Evolutionary conservation across 2,329 filamentous ascomycete genomes (phyloP).

Genomic region (Fusarium paranaense): DNA sequence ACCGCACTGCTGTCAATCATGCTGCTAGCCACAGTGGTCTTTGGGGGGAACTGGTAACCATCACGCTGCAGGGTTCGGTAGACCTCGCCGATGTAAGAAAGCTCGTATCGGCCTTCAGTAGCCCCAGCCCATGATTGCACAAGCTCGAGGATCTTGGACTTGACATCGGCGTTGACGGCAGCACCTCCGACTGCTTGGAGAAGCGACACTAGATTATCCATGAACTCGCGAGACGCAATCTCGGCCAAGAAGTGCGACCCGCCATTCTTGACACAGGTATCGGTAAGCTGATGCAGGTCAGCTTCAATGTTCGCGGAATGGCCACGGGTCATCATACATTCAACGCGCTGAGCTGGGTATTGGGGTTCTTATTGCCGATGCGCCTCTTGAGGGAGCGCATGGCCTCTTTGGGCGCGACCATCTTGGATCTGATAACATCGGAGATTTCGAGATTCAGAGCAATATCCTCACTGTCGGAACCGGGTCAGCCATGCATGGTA

Average conservation of each 20-base stretch:
- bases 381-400: constrained; percentile 96
- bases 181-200: constrained; percentile 81
- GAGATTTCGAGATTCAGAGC: constrained; percentile 98
- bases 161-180: constrained; percentile 86
- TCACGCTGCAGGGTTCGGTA: constrained; percentile 86
- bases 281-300: constrained; percentile 74
- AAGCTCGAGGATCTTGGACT: constrained; percentile 89
- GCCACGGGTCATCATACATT: constrained; percentile 68
- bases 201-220: constrained; percentile 95
- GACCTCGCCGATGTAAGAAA: constrained; percentile 88
- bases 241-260: constrained; percentile 94
- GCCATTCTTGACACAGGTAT: constrained; percentile 99
- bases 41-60: constrained; percentile 90
- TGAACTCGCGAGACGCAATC: constrained; percentile 96
- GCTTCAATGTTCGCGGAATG: constrained; percentile 1
- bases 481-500: constrained; percentile 17
- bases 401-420: constrained; percentile 95
- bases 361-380: constrained; percentile 97
- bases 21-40: constrained; percentile 87
- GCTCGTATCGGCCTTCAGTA: constrained; percentile 84
- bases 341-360: constrained; percentile 93
- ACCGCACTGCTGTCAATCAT: constrained; percentile 98
- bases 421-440: constrained; percentile 96
- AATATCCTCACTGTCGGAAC: constrained; percentile 82
- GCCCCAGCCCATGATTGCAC: constrained; percentile 94